Evolutionary conservation across 345 rosid genomes (phyloP).

Genomic region (Geranium rotundifolium): DNA sequence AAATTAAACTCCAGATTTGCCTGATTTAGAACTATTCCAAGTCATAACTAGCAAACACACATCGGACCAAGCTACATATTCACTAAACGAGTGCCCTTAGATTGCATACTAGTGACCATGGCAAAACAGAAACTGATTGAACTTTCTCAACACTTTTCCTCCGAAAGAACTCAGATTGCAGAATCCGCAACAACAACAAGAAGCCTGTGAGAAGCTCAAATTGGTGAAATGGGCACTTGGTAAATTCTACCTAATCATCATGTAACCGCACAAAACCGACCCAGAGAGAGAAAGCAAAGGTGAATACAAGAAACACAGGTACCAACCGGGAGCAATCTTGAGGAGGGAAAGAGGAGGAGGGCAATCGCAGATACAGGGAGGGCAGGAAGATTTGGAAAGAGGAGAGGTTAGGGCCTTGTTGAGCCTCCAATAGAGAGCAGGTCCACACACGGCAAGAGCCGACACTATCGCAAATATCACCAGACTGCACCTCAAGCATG

Average conservation of each 20-base stretch:
- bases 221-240: conserved; percentile 16
- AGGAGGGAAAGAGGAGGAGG: conserved; percentile 92
- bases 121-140: background rate
- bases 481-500: conserved; percentile 71
- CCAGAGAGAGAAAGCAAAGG: too few relatives aligned
- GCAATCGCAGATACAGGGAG: conserved; percentile 82
- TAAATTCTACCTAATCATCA: conserved; percentile 9
- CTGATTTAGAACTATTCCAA: too few relatives aligned
- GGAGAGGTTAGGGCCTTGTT: conserved; percentile 37
- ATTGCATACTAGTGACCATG: too few relatives aligned
- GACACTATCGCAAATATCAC: conserved; percentile 89
- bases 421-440: conserved; percentile 88
- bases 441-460: conserved; percentile 83
- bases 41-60: too few relatives aligned
- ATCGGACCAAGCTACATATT: background rate
- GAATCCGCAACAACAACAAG: conserved; percentile 10
- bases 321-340: conserved; percentile 96
- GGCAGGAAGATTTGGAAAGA: conserved; percentile 43
- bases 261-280: background rate
- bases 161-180: background rate
- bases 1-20: too few relatives aligned
- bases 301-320: too few relatives aligned
- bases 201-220: too few relatives aligned
- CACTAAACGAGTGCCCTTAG: too few relatives aligned
- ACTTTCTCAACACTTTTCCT: background rate